Percentiles rank a stretch among this genome's conserved stretches.
Conservation (phyloP, 2,329 filamentous ascomycete species). For the Raffaelea ambrosiae region DNA sequence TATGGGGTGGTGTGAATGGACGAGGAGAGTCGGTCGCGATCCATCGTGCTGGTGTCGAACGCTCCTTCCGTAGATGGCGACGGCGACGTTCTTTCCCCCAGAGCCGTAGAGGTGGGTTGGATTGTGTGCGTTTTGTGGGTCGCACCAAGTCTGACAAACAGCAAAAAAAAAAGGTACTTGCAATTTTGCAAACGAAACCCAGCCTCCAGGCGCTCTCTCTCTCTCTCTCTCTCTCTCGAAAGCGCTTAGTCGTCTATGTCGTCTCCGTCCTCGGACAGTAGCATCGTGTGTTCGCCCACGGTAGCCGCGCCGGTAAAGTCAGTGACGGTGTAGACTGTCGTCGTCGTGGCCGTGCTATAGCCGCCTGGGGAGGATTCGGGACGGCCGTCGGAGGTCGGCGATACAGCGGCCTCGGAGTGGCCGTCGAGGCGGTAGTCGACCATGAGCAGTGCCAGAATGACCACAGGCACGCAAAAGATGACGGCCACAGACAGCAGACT, state of each 20-base stretch:
- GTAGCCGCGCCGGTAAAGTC: neutral
- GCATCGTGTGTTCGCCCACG: conserved; percentile 5
- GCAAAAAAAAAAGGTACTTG: too few species aligned
- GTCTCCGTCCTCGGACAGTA: neutral
- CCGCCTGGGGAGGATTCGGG: neutral
- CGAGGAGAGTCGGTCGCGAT: too few species aligned
- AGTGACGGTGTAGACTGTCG: neutral
- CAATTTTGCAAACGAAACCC: too few species aligned
- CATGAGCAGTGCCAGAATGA: conserved; percentile 36
- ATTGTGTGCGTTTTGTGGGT: too few species aligned
- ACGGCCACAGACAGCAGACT: conserved; percentile 21
- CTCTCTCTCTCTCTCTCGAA: neutral
- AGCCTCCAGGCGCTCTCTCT: too few species aligned
- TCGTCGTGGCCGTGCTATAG: neutral
- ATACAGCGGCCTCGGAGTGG: neutral
- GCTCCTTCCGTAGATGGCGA: too few species aligned
- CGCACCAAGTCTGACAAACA: too few species aligned
- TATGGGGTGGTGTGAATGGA: too few species aligned
- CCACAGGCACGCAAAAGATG: conserved; percentile 41
- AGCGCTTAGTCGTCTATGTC: neutral
- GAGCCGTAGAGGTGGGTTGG: too few species aligned
- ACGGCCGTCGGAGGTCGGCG: neutral
- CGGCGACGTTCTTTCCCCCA: too few species aligned
- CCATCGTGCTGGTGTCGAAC: too few species aligned
- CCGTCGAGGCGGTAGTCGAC: conserved; percentile 44